These are phyloP conservation scores for Haemoproteus tartakovskyi DNA, from an alignment of 169 alveolate species.

Conservation along the genomic window DNA sequence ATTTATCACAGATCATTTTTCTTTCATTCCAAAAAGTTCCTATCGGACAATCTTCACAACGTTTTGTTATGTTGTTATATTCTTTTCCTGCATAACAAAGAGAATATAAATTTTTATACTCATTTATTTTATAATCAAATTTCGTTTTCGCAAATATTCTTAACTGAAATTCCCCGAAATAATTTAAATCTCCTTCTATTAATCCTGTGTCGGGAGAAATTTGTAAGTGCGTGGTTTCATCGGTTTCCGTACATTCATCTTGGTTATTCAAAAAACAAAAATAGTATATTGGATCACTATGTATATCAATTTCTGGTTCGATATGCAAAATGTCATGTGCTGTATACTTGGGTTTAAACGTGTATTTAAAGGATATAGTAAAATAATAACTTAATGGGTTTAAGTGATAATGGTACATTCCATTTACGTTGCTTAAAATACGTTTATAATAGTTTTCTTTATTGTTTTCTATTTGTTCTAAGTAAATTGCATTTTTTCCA, in stretches of 20 bases:
- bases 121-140: constrained; percentile 41
- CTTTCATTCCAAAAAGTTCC: constrained; percentile 2
- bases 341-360: constrained; percentile 21
- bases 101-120: constrained; percentile 36
- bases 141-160: constrained; percentile 61
- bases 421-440: constrained; percentile 17
- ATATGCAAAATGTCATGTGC: constrained; percentile 29
- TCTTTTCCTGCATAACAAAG: constrained; percentile 41
- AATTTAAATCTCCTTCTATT: constrained; percentile 49
- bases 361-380: constrained; percentile 35
- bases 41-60: constrained; percentile 46
- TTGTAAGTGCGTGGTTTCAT: constrained; percentile 36
- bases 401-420: constrained; percentile 58
- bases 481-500: no score
- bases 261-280: constrained; percentile 48
- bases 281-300: constrained; percentile 24
- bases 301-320: constrained; percentile 33
- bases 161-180: constrained; percentile 40
- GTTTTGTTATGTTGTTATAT: constrained; percentile 5
- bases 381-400: constrained; percentile 54
- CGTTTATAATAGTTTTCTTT: no score
- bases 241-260: constrained; percentile 39
- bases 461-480: no score
- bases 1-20: constrained; percentile 28
- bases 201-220: constrained; percentile 32